These are phyloP conservation scores for Saitozyma sp. DNA, from an alignment of 768 basidiomycete genomes.

Conservation along the genomic window DNA sequence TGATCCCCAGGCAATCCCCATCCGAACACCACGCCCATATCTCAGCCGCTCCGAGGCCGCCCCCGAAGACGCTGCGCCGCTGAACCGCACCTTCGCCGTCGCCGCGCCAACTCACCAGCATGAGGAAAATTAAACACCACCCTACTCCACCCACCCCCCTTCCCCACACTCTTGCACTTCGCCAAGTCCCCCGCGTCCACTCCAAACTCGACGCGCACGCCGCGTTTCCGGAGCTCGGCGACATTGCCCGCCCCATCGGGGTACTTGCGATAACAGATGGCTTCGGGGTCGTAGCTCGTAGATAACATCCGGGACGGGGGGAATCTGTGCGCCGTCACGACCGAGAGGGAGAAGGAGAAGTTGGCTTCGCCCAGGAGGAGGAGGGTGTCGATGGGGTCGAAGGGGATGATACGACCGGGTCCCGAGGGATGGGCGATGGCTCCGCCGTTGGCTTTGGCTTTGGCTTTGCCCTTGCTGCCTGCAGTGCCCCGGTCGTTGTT, in stretches of 20 bases:
- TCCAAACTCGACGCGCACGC: conserved; percentile 71
- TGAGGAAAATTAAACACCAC: conserved; percentile 97
- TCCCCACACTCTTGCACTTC: conserved; percentile 58
- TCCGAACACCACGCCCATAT: too few relatives aligned
- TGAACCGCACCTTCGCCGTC: too few relatives aligned
- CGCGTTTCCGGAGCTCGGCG: conserved; percentile 59
- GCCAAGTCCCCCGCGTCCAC: conserved; percentile 82
- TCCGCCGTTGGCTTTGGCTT: conserved; percentile 12
- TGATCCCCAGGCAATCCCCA: too few relatives aligned
- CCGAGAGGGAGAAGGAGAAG: conserved; percentile 83
- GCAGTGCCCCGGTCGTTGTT: neutral
- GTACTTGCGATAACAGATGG: conserved; percentile 77
- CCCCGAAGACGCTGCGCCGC: too few relatives aligned
- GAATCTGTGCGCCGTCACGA: conserved; percentile 62
- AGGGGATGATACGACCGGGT: conserved; percentile 23
- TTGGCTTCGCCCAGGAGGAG: conserved; percentile 84
- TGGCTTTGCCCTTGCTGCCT: conserved; percentile 8
- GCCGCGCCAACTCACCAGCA: conserved; percentile 63
- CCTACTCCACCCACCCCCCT: conserved; percentile 63
- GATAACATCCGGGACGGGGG: conserved; percentile 72
- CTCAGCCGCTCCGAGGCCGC: too few relatives aligned
- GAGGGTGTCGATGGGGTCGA: conserved; percentile 50
- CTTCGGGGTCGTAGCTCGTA: conserved; percentile 79
- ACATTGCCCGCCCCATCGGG: conserved; percentile 66
- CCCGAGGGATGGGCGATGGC: too few relatives aligned